Conservation (phyloP, 1,139 yeast genomes). For the Yamadazyma diospyri region DNA sequence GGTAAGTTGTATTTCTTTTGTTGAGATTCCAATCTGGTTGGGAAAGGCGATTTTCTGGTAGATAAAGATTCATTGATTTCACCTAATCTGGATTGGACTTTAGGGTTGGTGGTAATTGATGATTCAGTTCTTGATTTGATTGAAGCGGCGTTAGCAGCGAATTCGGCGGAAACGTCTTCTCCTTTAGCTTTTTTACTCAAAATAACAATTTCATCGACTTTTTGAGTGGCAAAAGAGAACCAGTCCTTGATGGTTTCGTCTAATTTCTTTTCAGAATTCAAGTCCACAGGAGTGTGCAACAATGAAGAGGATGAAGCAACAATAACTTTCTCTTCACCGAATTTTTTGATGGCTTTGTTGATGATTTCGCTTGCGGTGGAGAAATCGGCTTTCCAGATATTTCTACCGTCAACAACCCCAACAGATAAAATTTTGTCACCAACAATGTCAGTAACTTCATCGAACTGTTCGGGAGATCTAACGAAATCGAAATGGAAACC, state of each 20-base stretch:
- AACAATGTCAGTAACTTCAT: conserved; percentile 68
- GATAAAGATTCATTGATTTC: conserved; percentile 75
- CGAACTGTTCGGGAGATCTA: conserved; percentile 95
- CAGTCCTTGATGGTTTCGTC: conserved; percentile 90
- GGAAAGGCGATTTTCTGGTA: conserved; percentile 84
- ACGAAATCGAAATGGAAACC: conserved; percentile 97
- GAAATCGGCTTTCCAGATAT: conserved; percentile 97
- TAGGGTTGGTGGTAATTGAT: conserved; percentile 83
- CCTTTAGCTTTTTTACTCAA: conserved; percentile 88
- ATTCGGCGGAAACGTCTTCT: conserved; percentile 61
- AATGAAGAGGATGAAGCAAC: conserved; percentile 96
- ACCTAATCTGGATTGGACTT: conserved; percentile 85
- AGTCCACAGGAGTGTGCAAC: conserved; percentile 97
- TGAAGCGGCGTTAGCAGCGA: conserved; percentile 84
- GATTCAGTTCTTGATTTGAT: conserved; percentile 85
- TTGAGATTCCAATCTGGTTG: conserved; percentile 84
- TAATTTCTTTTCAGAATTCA: conserved; percentile 85
- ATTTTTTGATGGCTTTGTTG: conserved; percentile 74
- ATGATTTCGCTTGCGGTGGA: conserved; percentile 80
- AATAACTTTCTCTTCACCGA: conserved; percentile 85
- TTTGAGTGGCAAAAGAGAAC: conserved; percentile 98
- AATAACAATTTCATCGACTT: conserved; percentile 84
- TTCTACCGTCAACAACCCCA: conserved; percentile 98
- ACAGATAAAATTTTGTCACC: conserved; percentile 67
- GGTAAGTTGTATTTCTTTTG: conserved; percentile 88